Base-by-base conservation (phyloP, 352 stramenopile species). In the Phytophthora cajani region DNA sequence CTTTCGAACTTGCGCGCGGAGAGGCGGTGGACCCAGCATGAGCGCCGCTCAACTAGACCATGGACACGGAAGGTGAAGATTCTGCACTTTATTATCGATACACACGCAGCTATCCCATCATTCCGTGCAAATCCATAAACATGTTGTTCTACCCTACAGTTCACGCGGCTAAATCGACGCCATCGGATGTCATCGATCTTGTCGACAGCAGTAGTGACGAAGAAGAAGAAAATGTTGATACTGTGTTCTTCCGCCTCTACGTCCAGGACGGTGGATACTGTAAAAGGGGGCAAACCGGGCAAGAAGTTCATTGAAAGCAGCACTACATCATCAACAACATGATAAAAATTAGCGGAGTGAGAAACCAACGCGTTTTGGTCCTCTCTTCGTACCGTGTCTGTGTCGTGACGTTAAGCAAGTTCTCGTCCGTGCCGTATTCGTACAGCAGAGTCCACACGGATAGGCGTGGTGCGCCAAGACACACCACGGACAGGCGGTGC, bases 361-460 rank as follows among this genome's bases (percentile, higher is more conserved):
- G 0, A 42, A 11, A 42, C 11, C 0, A 42, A 42, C 17, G 2
- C 36, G 10, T 3, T 5, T 1, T 42, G 21, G 19, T 19, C 0
- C 14, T 47, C 54, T 36, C 9, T 21, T 49, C 27, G 27, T 12
- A 50, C 36, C 27, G 58, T 36, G 44, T 64, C 30, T 49, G 30
- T 3, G 42, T 64, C 16, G 44, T 64, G 9, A 64, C 58, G 44
- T 57, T 56, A 0, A 64, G 44, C 25, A 57, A 8, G n/a, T 38
- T 64, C 19, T 56, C 27, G 19, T 56, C 44, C n/a, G 30, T 57
- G 5, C 58, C 42, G 30, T 56, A 33, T 6, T 64, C 19, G 19
- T 58, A 67, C 21, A 67, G 25, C 49, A 67, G 14, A 1, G 42
- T 21, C 44, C 58, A 64, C 27, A 17, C 17, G 5, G 44, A 62